Percentiles rank a stretch among this genome's conserved stretches.
Conservation (phyloP, 2,329 filamentous ascomycete genomes). For the Penicillium sp. region DNA sequence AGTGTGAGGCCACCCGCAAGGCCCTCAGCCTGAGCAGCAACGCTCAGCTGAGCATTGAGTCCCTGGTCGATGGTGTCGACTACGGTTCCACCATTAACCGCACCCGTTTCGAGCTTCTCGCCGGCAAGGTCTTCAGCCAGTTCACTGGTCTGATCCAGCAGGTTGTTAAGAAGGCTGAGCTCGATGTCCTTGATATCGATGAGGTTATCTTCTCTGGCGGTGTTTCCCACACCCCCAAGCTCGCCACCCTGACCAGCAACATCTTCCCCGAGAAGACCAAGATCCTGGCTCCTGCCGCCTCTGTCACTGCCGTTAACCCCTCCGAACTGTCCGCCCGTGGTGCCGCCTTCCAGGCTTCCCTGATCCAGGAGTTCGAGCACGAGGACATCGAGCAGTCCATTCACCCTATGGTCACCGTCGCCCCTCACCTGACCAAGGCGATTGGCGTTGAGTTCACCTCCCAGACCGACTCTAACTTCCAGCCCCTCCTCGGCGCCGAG, state of each 20-base stretch:
- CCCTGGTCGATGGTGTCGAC: slow-evolving; percentile 77
- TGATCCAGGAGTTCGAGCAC: slow-evolving; percentile 88
- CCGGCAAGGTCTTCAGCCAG: slow-evolving; percentile 74
- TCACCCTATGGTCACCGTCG: slow-evolving; percentile 87
- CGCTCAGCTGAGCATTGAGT: slow-evolving; percentile 87
- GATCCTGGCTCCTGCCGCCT: slow-evolving; percentile 76
- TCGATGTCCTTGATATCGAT: slow-evolving; percentile 86
- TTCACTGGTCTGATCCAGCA: slow-evolving; percentile 78
- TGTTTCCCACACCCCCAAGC: slow-evolving; percentile 84
- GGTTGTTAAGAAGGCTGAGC: slow-evolving; percentile 77
- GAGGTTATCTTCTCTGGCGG: slow-evolving; percentile 91
- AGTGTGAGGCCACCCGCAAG: slow-evolving; percentile 86
- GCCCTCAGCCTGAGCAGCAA: slow-evolving; percentile 79
- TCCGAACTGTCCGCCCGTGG: slow-evolving; percentile 81
- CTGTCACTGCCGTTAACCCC: slow-evolving; percentile 72
- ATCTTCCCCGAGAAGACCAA: slow-evolving; percentile 73
- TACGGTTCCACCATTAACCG: slow-evolving; percentile 89
- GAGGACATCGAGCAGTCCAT: slow-evolving; percentile 93
- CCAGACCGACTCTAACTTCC: slow-evolving; percentile 60
- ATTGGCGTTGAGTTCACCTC: slow-evolving; percentile 71
- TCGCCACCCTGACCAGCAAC: slow-evolving; percentile 67
- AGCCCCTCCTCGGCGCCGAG: slow-evolving; percentile 70
- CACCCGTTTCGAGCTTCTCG: slow-evolving; percentile 81
- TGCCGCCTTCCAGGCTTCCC: slow-evolving; percentile 85
- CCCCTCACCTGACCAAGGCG: slow-evolving; percentile 78